phyloP scores from a whole-genome alignment of 768 basidiomycete species.

The Kwoniella heveanensis region DNA sequence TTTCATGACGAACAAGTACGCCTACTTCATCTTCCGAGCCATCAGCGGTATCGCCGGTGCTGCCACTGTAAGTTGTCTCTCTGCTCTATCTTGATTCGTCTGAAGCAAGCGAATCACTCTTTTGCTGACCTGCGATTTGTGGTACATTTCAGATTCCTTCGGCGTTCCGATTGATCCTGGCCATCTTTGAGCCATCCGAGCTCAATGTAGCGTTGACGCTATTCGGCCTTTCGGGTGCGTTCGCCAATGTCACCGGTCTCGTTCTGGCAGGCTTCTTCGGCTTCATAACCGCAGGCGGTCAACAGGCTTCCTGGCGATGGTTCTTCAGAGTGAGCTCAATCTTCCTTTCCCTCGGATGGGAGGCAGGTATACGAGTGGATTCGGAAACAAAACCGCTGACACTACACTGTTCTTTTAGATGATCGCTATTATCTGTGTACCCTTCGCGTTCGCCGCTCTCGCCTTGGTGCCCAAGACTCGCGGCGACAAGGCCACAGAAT shows the following conservation, averaged over 20 bases:
- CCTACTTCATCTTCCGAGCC: slow-evolving; percentile 39
- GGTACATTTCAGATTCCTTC: slow-evolving; percentile 28
- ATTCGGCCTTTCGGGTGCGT: slow-evolving; percentile 35
- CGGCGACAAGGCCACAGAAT: slow-evolving; percentile 17
- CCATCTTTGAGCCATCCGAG: slow-evolving; percentile 38
- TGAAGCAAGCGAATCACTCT: no score
- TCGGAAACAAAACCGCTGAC: no score
- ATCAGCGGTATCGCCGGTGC: slow-evolving; percentile 38
- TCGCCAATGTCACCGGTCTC: slow-evolving; percentile 34
- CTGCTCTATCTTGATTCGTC: no score
- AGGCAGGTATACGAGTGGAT: no score
- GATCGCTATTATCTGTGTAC: slow-evolving; percentile 22
- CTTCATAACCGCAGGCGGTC: slow-evolving; percentile 35
- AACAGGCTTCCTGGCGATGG: slow-evolving; percentile 50
- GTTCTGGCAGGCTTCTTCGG: slow-evolving; percentile 41
- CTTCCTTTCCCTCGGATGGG: no score
- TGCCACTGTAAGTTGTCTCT: slow-evolving; percentile 12
- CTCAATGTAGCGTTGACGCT: slow-evolving; percentile 29
- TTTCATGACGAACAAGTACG: slow-evolving; percentile 38
- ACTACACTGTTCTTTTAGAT: slow-evolving; percentile 16
- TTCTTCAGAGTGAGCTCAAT: slow-evolving; percentile 33
- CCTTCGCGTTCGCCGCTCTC: slow-evolving; percentile 26
- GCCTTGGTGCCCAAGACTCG: slow-evolving; percentile 30
- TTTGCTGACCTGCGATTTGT: background rate
- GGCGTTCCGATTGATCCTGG: slow-evolving; percentile 40